phyloP scores from a whole-genome alignment of 441 rosid genomes.

The Gossypium davidsonii region DNA sequence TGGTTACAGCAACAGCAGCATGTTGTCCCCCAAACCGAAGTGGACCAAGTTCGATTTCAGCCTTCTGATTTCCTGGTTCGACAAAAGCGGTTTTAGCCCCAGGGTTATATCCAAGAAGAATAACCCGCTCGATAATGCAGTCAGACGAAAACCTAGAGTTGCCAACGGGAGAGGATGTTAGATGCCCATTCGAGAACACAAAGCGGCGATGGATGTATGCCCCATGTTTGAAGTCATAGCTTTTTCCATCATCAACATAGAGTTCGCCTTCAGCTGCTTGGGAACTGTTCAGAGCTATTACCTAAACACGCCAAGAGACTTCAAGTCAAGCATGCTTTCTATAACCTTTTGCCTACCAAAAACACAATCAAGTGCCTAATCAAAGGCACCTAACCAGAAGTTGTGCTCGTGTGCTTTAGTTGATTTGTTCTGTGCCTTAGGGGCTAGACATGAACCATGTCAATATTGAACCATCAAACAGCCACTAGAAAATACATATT shows the following conservation, averaged over 20 bases:
- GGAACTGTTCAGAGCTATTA: conserved; percentile 86
- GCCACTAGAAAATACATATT: neutral
- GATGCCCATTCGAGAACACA: conserved; percentile 61
- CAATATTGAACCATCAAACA: neutral
- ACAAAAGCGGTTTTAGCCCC: conserved; percentile 50
- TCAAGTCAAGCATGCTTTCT: conserved; percentile 5
- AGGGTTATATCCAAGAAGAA: conserved; percentile 54
- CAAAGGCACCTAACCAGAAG: neutral
- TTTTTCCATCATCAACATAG: conserved; percentile 85
- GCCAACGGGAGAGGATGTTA: conserved; percentile 31
- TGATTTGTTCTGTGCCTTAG: neutral
- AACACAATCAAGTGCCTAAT: neutral
- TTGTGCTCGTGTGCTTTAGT: neutral
- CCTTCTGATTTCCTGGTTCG: conserved; percentile 57
- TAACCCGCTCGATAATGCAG: conserved; percentile 70
- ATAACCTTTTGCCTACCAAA: neutral
- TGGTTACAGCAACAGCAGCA: conserved; percentile 45
- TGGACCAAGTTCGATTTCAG: conserved; percentile 61
- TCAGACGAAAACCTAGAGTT: conserved; percentile 44
- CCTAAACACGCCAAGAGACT: conserved; percentile 32
- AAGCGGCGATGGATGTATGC: conserved; percentile 77
- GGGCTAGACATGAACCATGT: neutral
- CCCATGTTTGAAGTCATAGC: conserved; percentile 62
- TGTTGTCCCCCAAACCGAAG: conserved; percentile 35
- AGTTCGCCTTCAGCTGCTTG: conserved; percentile 90